Evolutionary conservation across 805 yeast genomes (phyloP).

Genomic region (Cyberlindnera petersonii): DNA sequence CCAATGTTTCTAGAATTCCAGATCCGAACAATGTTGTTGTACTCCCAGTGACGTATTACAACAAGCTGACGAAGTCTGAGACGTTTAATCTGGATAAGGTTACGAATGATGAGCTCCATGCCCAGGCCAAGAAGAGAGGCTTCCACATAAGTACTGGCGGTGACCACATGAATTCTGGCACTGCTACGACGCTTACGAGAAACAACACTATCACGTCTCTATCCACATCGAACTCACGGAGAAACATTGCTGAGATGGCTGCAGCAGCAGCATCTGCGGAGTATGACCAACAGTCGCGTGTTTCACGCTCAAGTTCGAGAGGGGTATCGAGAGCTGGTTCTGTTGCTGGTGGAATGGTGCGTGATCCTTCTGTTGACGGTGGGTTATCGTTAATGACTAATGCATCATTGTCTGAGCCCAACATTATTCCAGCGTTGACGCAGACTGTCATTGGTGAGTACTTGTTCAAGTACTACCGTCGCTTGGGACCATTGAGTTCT

Average conservation of each 20-base stretch:
- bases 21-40: conserved; percentile 57
- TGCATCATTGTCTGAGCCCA: conserved; percentile 61
- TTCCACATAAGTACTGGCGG: conserved; percentile 29
- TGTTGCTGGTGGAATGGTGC: conserved; percentile 14
- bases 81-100: conserved; percentile 41
- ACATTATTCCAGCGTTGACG: conserved; percentile 80
- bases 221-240: conserved; percentile 24
- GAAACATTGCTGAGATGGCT: conserved; percentile 29
- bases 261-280: conserved; percentile 29
- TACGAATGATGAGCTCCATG: conserved; percentile 40
- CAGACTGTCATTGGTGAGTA: conserved; percentile 94
- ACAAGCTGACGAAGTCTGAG: conserved; percentile 47
- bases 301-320: conserved; percentile 19
- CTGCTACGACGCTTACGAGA: conserved; percentile 12
- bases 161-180: conserved; percentile 10
- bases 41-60: conserved; percentile 61
- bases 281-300: conserved; percentile 22
- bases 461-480: conserved; percentile 78
- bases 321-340: conserved; percentile 18
- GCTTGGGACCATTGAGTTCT: conserved; percentile 65
- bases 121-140: conserved; percentile 49
- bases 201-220: conserved; percentile 24
- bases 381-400: conserved; percentile 45
- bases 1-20: conserved; percentile 53
- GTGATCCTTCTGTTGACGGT: conserved; percentile 31